Conservation (phyloP, 352 stramenopile genomes). For the Phytophthora cajani region DNA sequence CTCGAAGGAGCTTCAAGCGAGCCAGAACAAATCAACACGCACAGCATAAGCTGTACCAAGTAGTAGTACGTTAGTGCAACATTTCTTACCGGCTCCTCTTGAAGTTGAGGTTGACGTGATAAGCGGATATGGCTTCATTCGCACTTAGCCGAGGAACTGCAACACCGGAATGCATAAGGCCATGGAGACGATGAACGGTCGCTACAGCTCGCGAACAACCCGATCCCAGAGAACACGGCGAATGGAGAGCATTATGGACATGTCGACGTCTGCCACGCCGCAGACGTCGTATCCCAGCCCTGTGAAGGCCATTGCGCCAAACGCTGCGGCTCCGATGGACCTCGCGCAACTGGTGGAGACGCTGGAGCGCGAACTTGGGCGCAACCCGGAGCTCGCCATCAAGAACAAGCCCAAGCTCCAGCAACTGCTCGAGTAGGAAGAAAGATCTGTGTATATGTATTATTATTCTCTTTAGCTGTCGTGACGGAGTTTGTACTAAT, state of each 20-base stretch:
- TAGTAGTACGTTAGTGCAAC: neutral
- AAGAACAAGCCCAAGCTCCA: constrained; percentile 68
- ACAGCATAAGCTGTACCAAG: constrained; percentile 9
- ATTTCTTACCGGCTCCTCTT: neutral
- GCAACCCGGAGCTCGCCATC: constrained; percentile 58
- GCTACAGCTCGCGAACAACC: neutral
- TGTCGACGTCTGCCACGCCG: neutral
- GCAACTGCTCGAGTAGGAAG: constrained; percentile 57
- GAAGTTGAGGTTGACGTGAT: constrained; percentile 13
- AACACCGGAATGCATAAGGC: constrained; percentile 28
- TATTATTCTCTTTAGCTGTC: constrained; percentile 9
- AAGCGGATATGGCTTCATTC: constrained; percentile 9
- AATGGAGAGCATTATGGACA: constrained; percentile 10
- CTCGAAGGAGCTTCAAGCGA: constrained; percentile 23
- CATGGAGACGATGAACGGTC: constrained; percentile 2
- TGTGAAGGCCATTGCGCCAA: neutral
- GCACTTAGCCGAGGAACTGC: constrained; percentile 23
- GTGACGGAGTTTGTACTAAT: neutral
- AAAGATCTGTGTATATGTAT: neutral
- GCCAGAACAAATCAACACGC: neutral
- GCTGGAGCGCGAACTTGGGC: constrained; percentile 57
- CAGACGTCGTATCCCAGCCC: constrained; percentile 6
- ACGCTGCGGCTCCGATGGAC: constrained; percentile 26
- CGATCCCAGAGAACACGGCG: constrained; percentile 3
- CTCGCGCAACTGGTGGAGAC: constrained; percentile 61